Base-by-base conservation (phyloP, 2,329 filamentous ascomycete species). In the Verruconis gallopava region DNA sequence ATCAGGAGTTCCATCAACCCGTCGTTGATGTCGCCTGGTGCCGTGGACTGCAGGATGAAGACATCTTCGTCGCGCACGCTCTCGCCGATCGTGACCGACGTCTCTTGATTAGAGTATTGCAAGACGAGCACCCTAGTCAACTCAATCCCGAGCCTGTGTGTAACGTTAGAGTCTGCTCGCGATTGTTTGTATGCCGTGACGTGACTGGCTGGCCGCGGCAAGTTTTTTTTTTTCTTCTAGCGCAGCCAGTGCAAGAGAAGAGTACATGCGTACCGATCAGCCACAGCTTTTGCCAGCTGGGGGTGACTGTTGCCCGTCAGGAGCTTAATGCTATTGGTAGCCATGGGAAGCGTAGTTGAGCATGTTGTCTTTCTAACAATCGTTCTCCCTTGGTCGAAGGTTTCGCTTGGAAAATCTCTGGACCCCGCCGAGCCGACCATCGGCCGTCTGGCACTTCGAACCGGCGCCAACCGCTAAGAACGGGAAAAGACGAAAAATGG, bases 1-100 rank as follows among this genome's bases (percentile, higher is more conserved):
- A 96, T 95, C 51, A 96, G 75, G 28, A 96, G 75, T 65, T 98
- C 89, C 89, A 98, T 96, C 46, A 98, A 74, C 38, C 86, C 86
- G 61, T 96, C 89, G 65, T 98, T 98, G 67, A 96, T 93, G 59
- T 95, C 88, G 59, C 89, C 88, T 2, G 89, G 89, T 32, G 84
- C 81, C 37, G 91, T 94, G 18, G 89, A 94, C 65, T 96, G 89
- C 46, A 96, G 72, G 54, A 96, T 93, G 68, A 95, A 96, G 57
- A 95, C 79, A 75, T 96, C 89, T 72, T 96, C 89, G 60, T 96
- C 89, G 64, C 89, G 76, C 43, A 96, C 89, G 48, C 84, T 93
- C 68, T 96, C 89, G 59, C 89, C 88, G 53, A 95, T 93, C 15
- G 86, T 94, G 44, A 96, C 86, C 51, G 80, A 85, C 40, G 81